These are phyloP conservation scores for Termitomyces sp. DNA, from an alignment of 768 basidiomycete genomes.

Conservation along the genomic window DNA sequence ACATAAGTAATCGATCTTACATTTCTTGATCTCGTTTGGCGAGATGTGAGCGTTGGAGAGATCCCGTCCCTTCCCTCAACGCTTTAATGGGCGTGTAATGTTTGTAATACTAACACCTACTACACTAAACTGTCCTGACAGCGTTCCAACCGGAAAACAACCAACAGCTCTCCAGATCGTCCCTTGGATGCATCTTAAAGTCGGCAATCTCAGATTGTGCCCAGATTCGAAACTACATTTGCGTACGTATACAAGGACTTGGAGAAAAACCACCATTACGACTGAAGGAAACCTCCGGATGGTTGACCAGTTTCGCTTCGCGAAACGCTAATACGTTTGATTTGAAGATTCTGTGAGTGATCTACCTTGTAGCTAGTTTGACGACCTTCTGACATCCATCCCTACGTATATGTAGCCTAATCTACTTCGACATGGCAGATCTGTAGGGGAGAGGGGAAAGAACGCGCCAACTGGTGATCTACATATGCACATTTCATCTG, in stretches of 20 bases:
- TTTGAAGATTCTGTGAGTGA: background rate
- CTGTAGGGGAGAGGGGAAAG: background rate
- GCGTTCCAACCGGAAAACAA: background rate
- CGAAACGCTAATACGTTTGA: too few species aligned
- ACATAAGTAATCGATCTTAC: conserved; percentile 11
- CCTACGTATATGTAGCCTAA: background rate
- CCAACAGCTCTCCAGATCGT: background rate
- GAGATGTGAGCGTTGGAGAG: too few species aligned
- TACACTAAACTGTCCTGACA: too few species aligned
- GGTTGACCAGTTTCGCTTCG: background rate
- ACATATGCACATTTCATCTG: background rate
- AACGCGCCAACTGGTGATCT: background rate
- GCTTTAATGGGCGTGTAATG: background rate
- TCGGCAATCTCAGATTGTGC: background rate
- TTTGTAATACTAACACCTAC: too few species aligned
- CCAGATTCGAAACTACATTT: background rate
- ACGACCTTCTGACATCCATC: background rate
- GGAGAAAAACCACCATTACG: too few species aligned
- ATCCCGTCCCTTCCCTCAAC: background rate
- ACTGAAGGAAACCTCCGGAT: too few species aligned
- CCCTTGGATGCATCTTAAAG: background rate
- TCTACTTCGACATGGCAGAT: background rate
- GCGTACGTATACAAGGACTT: too few species aligned
- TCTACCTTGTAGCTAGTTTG: background rate
- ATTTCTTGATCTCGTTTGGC: background rate